Base-by-base conservation (phyloP, 2,329 filamentous ascomycete genomes). In the Exophiala spinifera region DNA sequence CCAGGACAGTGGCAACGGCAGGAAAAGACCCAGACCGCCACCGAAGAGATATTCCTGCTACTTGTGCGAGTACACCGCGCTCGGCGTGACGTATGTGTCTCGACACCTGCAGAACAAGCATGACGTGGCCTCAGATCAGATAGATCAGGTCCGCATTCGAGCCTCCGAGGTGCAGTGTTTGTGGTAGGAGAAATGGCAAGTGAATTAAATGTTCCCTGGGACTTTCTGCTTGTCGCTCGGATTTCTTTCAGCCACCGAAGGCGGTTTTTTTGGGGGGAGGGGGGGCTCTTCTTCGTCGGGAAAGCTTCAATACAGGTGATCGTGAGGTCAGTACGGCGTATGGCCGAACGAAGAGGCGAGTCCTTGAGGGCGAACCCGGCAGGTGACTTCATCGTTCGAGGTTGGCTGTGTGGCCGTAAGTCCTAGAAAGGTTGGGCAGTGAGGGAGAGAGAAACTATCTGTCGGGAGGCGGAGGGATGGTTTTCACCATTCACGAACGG, bases 41-140 rank as follows among this genome's bases (percentile, higher is more conserved):
- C 23, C 14, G 33, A 31, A 43, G 23, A 28, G 48, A 42, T 44
- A 50, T 17, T 33, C 34, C 15, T 50, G 48, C 28, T 50, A 50
- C 20, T 6, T 23, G 21, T 44, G 23, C 37, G n/a, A 21, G 10
- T 36, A 17, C 25, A 48, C 19, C 3, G 37, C 36, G 6, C 25
- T 20, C 36, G 31, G 23, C 3, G 21, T 21, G 13, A 13, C 34
- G 17, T 50, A 25, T 5, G 39, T 43, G n/a, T 11, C 15, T 23
- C 42, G 43, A 1, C 47, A 49, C 28, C 23, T 49, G 21, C 20
- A 21, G 15, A 19, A 43, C 8, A 11, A 11, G 20, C 37, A 44
- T 25, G 23, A 28, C n/a, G 4, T 44, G n/a, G 3, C 17, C 2
- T 6, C n/a, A 17, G 23, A 17, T 7, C 20, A 11, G 23, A 25